Base-by-base conservation (phyloP, 2,329 filamentous ascomycete species). In the Nigrograna mackinnonii region DNA sequence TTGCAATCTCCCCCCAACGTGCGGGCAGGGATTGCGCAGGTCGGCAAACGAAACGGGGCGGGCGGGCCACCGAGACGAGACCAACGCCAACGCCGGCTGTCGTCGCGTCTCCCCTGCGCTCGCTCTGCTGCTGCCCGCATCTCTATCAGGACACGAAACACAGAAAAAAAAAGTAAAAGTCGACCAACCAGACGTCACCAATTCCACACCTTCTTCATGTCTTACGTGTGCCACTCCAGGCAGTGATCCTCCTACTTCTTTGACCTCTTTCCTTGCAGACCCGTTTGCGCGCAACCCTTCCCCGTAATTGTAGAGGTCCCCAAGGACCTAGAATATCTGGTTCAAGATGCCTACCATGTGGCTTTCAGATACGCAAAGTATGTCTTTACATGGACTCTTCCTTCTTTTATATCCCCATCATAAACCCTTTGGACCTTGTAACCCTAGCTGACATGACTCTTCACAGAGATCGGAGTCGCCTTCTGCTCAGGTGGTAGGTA, bases 401-500 rank as follows among this genome's bases (percentile, higher is more conserved):
- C 24, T 12, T n/a, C n/a, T n/a, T n/a, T 28, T 3, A 3, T 3
- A 28, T 28, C 24, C 24, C n/a, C 24, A 12, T 28, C 4, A 33
- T 17, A 4, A 33, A 13, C 16, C n/a, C n/a, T n/a, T n/a, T n/a
- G n/a, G n/a, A n/a, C n/a, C n/a, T n/a, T n/a, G n/a, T n/a, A n/a
- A n/a, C n/a, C n/a, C n/a, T n/a, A n/a, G 16, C 31, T 33, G 18
- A 33, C 31, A 33, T 4, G 30, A n/a, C 21, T 19, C 22, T 28
- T 19, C 55, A 58, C 63, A 97, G 94, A 99, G 73, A 87, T 97
- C 63, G 94, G 94, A 58, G 91, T 96, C 50, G 89, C 91, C 68
- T 99, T 99, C 78, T 97, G 94, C 80, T 94, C 90, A 65, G 92
- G 91, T 64, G 92, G 91, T 96, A 86, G 58, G 88, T 86, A 70